These are phyloP conservation scores for Closterium sp. DNA, from an alignment of 139 green algal species.

Conservation along the genomic window DNA sequence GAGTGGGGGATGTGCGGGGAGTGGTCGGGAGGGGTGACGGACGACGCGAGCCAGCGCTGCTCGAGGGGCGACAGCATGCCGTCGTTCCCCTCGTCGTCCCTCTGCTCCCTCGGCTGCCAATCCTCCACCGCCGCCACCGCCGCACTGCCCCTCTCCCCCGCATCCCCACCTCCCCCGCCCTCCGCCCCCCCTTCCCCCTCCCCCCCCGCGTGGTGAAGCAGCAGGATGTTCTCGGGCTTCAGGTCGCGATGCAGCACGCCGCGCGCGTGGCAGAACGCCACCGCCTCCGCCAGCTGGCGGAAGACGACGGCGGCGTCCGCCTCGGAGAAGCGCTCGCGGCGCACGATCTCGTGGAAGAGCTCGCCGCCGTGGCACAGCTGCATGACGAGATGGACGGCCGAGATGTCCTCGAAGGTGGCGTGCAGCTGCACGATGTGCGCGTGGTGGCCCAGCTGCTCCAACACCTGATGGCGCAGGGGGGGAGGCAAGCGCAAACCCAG, in stretches of 20 bases:
- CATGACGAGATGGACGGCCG: conserved; percentile 22
- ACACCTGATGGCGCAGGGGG: conserved; percentile 56
- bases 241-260: conserved; percentile 22
- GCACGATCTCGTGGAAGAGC: conserved; percentile 64
- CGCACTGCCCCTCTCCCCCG: neutral
- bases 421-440: conserved; percentile 42
- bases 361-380: conserved; percentile 28
- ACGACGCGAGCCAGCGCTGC: neutral
- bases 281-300: conserved; percentile 80
- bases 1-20: neutral
- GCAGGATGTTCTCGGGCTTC: conserved; percentile 32
- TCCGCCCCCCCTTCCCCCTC: neutral
- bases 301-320: conserved; percentile 74
- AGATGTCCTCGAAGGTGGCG: conserved; percentile 22
- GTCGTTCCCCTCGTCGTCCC: neutral
- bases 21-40: neutral
- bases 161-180: neutral
- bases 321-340: conserved; percentile 73
- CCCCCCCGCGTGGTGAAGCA: neutral
- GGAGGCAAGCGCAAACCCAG: too few relatives aligned
- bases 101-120: neutral
- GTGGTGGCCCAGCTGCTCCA: conserved; percentile 81
- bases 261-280: conserved; percentile 77
- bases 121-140: neutral
- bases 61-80: neutral